Percentiles rank a stretch among this genome's conserved stretches.
phyloP scores from a whole-genome alignment of 1,284 basidiomycete species.

The Farysia itapuensis region DNA sequence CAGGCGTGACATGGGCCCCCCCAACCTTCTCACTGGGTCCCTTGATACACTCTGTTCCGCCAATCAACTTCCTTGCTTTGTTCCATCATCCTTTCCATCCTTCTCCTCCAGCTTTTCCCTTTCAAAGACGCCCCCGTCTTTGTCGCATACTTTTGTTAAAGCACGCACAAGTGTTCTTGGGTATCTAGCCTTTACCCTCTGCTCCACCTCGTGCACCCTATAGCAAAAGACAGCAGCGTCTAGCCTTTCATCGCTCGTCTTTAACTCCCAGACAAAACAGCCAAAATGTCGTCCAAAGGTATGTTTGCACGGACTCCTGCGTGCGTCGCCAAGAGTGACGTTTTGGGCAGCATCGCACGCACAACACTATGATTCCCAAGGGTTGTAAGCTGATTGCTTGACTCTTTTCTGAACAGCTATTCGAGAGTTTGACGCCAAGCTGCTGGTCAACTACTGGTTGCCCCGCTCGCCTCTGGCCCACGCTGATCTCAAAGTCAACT shows the following conservation, averaged over 20 bases:
- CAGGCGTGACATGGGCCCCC: too few species aligned
- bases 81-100: constrained; percentile 3
- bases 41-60: too few species aligned
- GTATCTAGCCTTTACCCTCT: constrained; percentile 42
- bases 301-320: too few species aligned
- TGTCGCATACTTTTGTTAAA: too few species aligned
- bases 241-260: constrained; percentile 30
- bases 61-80: constrained; percentile 1
- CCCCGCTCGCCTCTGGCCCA: constrained; percentile 54
- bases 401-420: constrained; percentile 32
- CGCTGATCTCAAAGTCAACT: constrained; percentile 44
- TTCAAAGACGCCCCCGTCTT: constrained; percentile 7
- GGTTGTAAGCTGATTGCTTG: constrained; percentile 1
- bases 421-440: constrained; percentile 59
- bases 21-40: too few species aligned
- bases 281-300: constrained; percentile 45
- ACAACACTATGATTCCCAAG: background rate
- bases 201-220: background rate
- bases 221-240: too few species aligned
- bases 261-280: background rate
- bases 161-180: constrained; percentile 26
- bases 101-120: constrained; percentile 5
- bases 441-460: constrained; percentile 60
- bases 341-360: too few species aligned
- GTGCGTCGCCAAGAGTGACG: too few species aligned